Conservation (phyloP, 2,329 filamentous ascomycete species). For the Cucurbitaria berberidis region DNA sequence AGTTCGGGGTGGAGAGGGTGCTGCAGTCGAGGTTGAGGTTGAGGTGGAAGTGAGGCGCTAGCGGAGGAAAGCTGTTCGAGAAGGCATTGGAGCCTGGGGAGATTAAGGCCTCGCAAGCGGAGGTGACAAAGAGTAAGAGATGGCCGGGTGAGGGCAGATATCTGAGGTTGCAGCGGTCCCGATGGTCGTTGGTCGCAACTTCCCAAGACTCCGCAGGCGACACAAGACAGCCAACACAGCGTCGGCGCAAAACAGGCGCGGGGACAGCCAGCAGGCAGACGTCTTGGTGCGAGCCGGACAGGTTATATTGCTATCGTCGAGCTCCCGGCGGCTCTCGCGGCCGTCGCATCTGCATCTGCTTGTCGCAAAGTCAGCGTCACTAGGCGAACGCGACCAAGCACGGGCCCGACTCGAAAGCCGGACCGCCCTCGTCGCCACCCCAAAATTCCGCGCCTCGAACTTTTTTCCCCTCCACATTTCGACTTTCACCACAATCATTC, state of each 20-base stretch:
- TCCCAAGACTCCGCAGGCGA: slow-evolving; percentile 11
- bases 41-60: slow-evolving; percentile 15
- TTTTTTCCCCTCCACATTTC: slow-evolving; percentile 19
- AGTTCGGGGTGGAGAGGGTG: slow-evolving; percentile 9
- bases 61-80: slow-evolving; percentile 15
- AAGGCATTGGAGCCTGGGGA: slow-evolving; percentile 15
- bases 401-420: slow-evolving; percentile 16
- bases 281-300: not conserved
- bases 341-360: slow-evolving; percentile 21
- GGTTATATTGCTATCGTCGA: slow-evolving; percentile 19
- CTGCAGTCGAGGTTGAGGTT: not conserved
- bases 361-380: slow-evolving; percentile 37
- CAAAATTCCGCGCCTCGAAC: slow-evolving; percentile 16
- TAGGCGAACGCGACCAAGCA: slow-evolving; percentile 25
- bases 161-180: slow-evolving; percentile 14
- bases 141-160: slow-evolving; percentile 16
- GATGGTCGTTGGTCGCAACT: slow-evolving; percentile 25
- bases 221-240: not conserved
- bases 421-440: slow-evolving; percentile 23
- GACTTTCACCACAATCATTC: slow-evolving; percentile 4
- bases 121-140: slow-evolving; percentile 17
- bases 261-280: slow-evolving; percentile 2
- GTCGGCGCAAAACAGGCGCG: not conserved
- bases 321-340: slow-evolving; percentile 33
- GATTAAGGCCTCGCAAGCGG: not conserved